Base-by-base conservation (phyloP, 2,329 filamentous ascomycete species). In the Beauveria sp. region DNA sequence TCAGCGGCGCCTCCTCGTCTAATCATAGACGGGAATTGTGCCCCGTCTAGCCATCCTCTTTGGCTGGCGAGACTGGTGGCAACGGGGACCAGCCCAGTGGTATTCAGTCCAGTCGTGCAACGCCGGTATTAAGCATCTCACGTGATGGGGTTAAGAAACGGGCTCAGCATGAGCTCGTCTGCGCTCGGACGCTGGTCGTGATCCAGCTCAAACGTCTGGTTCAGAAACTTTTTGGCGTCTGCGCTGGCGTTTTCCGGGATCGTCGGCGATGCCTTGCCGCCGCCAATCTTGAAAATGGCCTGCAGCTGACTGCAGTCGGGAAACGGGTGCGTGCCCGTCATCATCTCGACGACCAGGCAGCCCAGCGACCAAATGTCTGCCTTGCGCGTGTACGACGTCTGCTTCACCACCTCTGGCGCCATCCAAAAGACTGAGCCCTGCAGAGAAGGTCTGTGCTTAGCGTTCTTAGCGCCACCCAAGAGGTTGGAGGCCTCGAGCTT, bases 351-450 rank as follows among this genome's bases (percentile, higher is more conserved):
- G 16, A 99, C 91, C 57, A 99, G 80, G 73, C 95, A 99, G 40
- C 95, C 95, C 26, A 99, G 84, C 51, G 91, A 96, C 95, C 95
- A 99, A 68, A 99, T 99, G 70, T 99, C 95, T 16, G 95, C 95
- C 78, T 98, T 98, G 77, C 93, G 91, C 5, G 93, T 98, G 77
- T 99, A 97, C 6, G 92, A 93, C 3, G 93, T 98, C 76, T 98
- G 95, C 70, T 95, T 95, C 65, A 99, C 95, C 22, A 99, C 95
- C 78, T 99, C 95, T 9, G 95, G 95, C 0, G 95, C 95, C 95
- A 99, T 99, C 95, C 95, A 99, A 78, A 97, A 99, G 58, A 99
- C 95, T 28, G 92, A 97, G 16, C 95, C 95, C 74, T 99, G 95
- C 3, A 99, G 84, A 1, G 93, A 98, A 3, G 86, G 86, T 5